Base-by-base conservation (phyloP, 2,329 filamentous ascomycete genomes). In the Nemania serpens region DNA sequence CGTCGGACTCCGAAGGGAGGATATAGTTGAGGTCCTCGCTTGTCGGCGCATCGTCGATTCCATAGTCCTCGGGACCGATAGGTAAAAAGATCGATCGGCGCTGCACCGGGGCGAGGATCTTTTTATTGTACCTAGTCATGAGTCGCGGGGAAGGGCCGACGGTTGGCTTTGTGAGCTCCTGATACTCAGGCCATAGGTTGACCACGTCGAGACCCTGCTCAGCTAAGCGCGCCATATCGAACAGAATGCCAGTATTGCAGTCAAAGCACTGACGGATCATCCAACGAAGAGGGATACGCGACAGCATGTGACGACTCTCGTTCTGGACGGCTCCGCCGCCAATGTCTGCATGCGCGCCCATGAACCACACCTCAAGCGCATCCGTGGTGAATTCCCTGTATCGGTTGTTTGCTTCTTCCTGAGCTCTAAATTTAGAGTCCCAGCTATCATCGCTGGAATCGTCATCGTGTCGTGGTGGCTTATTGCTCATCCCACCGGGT, bases 341-440 rank as follows among this genome's bases (percentile, higher is more conserved):
- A 13, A 62, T 64, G 34, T 64, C 62, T 5, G 59, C 55, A 33
- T 64, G 62, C 5, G 48, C 48, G 5, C 62, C 56, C 59, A 59
- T 64, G 55, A 64, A 64, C 62, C 59, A 64, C 15, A 64, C 62
- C 7, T 62, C 62, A 3, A 64, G 55, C 4, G 59, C 62, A 17
- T 64, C 59, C n/a, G 59, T 62, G 33, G n/a, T 17, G 45, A 64
- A 59, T 10, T 62, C 51, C 11, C 15, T 45, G 15, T 62, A 54
- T 17, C 41, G 54, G 6, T 48, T 48, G 5, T 62, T 62, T 18
- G 34, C 59, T 18, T 59, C 50, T 20, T 64, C 62, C 5, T 64
- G 62, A 2, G 54, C 59, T 12, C 39, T 3, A 39, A 64, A 64
- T 17, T 64, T 64, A 7, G 34, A 33, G 6, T 41, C 39, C 55